Evolutionary conservation across 2,329 filamentous ascomycete genomes (phyloP), one percentile per base, ranked within the genome.

Genomic region (Colletotrichum chrysophilum): DNA sequence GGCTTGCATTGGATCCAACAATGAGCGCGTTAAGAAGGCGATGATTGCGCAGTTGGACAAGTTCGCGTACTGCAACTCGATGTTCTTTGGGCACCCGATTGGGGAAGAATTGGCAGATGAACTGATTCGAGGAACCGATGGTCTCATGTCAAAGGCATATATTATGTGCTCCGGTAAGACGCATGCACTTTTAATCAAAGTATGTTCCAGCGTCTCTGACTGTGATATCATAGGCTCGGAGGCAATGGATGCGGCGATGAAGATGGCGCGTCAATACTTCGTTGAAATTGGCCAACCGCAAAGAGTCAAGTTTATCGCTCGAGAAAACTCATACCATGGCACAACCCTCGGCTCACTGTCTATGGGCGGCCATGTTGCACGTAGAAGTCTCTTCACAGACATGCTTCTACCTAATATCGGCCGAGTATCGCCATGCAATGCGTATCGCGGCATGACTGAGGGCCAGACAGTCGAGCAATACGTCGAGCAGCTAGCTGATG

Each of bases 241-340:
- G 61, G 88, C 88, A 24, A 85, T 86, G 66, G 89, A 91, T 67
- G 85, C 87, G 0, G 85, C 86, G 0, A 79, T 90, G 77, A 91
- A 91, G 71, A 80, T 89, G n/a, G 87, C 88, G 0, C 78, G 86
- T 4, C 88, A 91, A 78, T 90, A 88, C 69, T 87, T 84, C 66
- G 79, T 86, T 8, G 88, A 89, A 68, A 69, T 80, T 2, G 76
- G 80, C 2, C 83, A 94, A 78, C 87, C 88, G 3, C 82, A 87
- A 52, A 88, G 94, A 16, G 87, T 84, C 1, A 87, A 88, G 16
- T 95, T 95, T 82, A 94, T 96, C 78, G 89, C 92, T 3, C 89
- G 94, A 18, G 83, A 89, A 38, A 88, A 91, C 55, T 94, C 93
- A 5, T 96, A 94, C 78, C 94, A 96, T 77, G 94, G 94, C 7